These are phyloP conservation scores for Parietaria judaica DNA, from an alignment of 306 rosid species.

Conservation along the genomic window DNA sequence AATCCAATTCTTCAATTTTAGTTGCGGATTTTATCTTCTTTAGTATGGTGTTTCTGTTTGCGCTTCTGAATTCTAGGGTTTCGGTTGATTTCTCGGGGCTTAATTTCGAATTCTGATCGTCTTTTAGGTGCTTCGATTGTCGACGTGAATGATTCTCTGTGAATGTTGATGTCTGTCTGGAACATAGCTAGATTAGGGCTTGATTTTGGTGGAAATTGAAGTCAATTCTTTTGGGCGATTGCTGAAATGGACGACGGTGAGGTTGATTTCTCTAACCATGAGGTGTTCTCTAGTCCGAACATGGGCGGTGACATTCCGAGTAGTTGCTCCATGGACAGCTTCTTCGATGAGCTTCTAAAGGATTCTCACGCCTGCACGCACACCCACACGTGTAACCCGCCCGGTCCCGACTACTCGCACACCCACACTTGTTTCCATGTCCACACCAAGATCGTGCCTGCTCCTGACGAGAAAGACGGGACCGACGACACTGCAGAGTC, in stretches of 20 bases:
- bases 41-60: neutral
- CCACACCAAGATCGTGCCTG: conserved; percentile 77
- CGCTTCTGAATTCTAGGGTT: conserved; percentile 4
- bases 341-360: conserved; percentile 67
- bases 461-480: conserved; percentile 54
- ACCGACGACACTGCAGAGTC: conserved; percentile 86
- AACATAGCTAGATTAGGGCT: neutral
- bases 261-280: conserved; percentile 68
- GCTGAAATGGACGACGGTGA: conserved; percentile 85
- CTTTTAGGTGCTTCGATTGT: conserved; percentile 3
- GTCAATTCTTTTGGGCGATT: neutral
- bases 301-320: conserved; percentile 54
- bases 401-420: conserved; percentile 85
- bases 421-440: conserved; percentile 94
- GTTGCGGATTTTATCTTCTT: too few species aligned
- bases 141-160: neutral
- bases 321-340: conserved; percentile 77
- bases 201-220: neutral
- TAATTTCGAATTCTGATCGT: neutral
- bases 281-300: conserved; percentile 55
- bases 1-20: neutral
- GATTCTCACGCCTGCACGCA: conserved; percentile 87
- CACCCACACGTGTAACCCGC: conserved; percentile 97
- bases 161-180: neutral
- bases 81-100: neutral